Conservation (phyloP, 2,329 filamentous ascomycete genomes). For the Aspergillus quadrilineatus region DNA sequence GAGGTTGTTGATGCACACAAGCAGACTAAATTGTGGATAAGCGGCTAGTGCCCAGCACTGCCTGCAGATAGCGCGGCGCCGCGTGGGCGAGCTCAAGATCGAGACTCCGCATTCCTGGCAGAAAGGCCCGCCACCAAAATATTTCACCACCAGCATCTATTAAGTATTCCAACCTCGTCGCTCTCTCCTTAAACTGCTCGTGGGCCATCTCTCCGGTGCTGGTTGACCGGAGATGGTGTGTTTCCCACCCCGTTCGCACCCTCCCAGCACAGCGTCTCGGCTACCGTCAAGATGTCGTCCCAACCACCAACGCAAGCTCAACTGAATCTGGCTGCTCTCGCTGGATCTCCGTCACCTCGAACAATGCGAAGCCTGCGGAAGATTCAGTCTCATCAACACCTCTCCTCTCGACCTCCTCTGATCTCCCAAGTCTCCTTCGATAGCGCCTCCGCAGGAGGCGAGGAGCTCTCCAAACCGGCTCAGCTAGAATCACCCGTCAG, state of each 20-base stretch:
- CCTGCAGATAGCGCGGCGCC: too few species aligned
- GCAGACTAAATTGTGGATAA: too few species aligned
- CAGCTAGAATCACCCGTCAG: constrained; percentile 30
- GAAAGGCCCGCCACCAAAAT: constrained; percentile 18
- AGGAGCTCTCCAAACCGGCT: constrained; percentile 28
- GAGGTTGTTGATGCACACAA: too few species aligned
- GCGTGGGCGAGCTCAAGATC: neutral
- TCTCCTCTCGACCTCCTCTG: constrained; percentile 55
- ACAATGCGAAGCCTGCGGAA: constrained; percentile 68
- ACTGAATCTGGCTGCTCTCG: constrained; percentile 27
- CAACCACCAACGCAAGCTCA: constrained; percentile 26
- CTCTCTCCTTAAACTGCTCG: neutral
- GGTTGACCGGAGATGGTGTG: constrained; percentile 25
- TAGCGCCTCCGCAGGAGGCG: constrained; percentile 21
- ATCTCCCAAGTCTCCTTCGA: constrained; percentile 44
- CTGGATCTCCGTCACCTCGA: constrained; percentile 42
- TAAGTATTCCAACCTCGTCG: neutral
- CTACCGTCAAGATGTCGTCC: constrained; percentile 16
- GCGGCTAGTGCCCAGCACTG: too few species aligned
- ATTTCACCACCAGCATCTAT: neutral
- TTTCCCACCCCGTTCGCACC: constrained; percentile 10
- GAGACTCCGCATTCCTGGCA: constrained; percentile 26
- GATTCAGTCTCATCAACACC: constrained; percentile 71
- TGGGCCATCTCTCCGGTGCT: constrained; percentile 12
- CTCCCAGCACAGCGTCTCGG: neutral